A percentile compares a stretch with the other conserved stretches of the same genome.
Evolutionary conservation across 1,139 yeast genomes (phyloP).

Genomic region (Diutina mesorugosa): DNA sequence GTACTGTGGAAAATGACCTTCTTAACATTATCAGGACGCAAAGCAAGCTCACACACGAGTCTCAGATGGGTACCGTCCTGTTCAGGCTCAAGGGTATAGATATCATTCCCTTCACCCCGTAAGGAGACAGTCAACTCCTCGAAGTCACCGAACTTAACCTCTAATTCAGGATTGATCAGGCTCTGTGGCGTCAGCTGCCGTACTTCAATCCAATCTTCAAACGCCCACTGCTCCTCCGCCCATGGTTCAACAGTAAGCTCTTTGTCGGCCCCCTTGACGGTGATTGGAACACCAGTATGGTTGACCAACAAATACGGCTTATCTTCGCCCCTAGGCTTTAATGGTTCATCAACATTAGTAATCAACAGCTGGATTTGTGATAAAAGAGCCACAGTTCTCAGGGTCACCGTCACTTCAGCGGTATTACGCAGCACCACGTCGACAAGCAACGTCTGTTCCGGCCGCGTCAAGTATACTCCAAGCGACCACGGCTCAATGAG

Average conservation of each 20-base stretch:
- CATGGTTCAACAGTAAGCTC: slow-evolving; percentile 27
- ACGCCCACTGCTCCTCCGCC: slow-evolving; percentile 67
- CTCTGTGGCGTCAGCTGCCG: slow-evolving; percentile 34
- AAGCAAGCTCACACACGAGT: slow-evolving; percentile 53
- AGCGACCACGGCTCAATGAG: slow-evolving; percentile 81
- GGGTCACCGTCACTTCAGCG: slow-evolving; percentile 72
- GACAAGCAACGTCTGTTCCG: slow-evolving; percentile 27
- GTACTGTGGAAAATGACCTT: slow-evolving; percentile 67
- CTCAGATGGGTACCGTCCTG: slow-evolving; percentile 56
- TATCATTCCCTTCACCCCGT: slow-evolving; percentile 73
- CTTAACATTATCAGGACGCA: slow-evolving; percentile 71
- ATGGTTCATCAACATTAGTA: slow-evolving; percentile 32
- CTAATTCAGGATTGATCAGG: slow-evolving; percentile 41
- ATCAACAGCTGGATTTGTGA: slow-evolving; percentile 55
- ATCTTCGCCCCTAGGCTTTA: slow-evolving; percentile 62
- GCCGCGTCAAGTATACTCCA: slow-evolving; percentile 41
- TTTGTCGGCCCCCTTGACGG: slow-evolving; percentile 25
- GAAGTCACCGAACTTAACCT: slow-evolving; percentile 47
- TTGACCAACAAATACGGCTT: slow-evolving; percentile 74
- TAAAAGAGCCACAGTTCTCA: slow-evolving; percentile 67
- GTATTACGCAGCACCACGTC: slow-evolving; percentile 63
- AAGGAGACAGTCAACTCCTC: slow-evolving; percentile 49
- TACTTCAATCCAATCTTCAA: slow-evolving; percentile 84
- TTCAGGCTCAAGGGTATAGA: slow-evolving; percentile 57
- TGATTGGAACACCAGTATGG: slow-evolving; percentile 72